phyloP scores from a whole-genome alignment of 2,329 filamentous ascomycete genomes.

The Botryosphaeria dothidea region DNA sequence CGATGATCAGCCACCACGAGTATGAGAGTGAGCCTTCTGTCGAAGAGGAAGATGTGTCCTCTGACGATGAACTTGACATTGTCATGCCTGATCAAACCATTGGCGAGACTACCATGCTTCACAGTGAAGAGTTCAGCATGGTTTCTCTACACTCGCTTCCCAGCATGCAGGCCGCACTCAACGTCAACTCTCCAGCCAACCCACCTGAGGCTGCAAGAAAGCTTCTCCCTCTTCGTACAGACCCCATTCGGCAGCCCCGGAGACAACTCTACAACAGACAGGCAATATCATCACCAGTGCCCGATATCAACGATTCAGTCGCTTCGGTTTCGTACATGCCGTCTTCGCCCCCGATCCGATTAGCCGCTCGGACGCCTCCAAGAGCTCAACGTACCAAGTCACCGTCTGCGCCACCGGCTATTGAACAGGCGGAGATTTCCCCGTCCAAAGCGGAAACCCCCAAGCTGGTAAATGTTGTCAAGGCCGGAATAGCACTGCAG shows the following conservation, averaged over 20 bases:
- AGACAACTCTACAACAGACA: neutral
- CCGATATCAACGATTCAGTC: slow-evolving; percentile 11
- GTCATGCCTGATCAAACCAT: slow-evolving; percentile 18
- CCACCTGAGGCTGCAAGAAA: neutral
- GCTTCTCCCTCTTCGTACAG: neutral
- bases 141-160: slow-evolving; percentile 50
- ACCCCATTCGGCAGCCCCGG: neutral
- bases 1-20: slow-evolving; percentile 15
- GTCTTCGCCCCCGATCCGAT: slow-evolving; percentile 24
- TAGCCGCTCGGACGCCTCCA: slow-evolving; percentile 31
- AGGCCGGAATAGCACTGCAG: slow-evolving; percentile 40
- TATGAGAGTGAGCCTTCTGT: neutral
- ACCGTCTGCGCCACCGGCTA: slow-evolving; percentile 33
- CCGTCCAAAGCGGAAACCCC: slow-evolving; percentile 9
- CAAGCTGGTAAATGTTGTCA: slow-evolving; percentile 36
- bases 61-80: slow-evolving; percentile 13
- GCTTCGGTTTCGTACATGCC: slow-evolving; percentile 19
- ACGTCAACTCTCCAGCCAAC: slow-evolving; percentile 20
- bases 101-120: slow-evolving; percentile 48
- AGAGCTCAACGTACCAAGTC: slow-evolving; percentile 25
- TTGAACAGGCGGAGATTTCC: slow-evolving; percentile 25
- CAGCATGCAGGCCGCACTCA: slow-evolving; percentile 28
- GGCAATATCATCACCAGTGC: slow-evolving; percentile 1
- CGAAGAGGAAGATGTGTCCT: slow-evolving; percentile 10
- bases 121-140: slow-evolving; percentile 55